Base-by-base conservation (phyloP, 73 alveolate species). In the Paramecium octaurelia region DNA sequence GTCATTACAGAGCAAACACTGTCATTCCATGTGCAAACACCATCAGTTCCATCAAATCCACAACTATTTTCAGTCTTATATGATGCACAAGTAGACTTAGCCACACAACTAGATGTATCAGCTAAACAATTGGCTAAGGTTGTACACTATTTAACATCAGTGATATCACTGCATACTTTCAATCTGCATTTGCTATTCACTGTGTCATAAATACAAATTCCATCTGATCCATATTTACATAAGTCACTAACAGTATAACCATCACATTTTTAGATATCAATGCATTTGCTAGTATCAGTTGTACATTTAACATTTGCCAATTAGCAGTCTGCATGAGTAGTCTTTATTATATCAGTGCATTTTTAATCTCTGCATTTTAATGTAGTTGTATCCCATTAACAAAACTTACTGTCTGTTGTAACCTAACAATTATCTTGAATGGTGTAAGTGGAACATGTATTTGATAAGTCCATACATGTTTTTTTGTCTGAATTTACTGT, bases 31-130 rank as follows among this genome's bases (percentile, higher is more conserved):
- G 75, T 48, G 46, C 91, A 80, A 43, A 80, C 48, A 16, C 91
- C 91, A 80, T 80, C 91, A 10, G 91, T 80, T 24, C 91, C 91
- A 24, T 48, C 91, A 43, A 31, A 31, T 44, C 23, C 75, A 48
- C 91, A 80, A 80, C 76, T 44, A 44, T 21, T 80, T 8, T 44
- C 36, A 3, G 70, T 46, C 20, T 21, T 80, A 44, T 80, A 80
- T 21, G 27, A 21, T n/a, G 77, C 8, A 43, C 76, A 80, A 2
- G 44, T 27, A 18, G 27, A 16, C 6, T 80, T 10, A 16, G 70
- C 2, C 8, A 42, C 73, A 23, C 91, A 80, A 40, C 14, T 42
- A n/a, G 38, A 24, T 11, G 29, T 42, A 80, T 27, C 50, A 4
- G 76, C 70, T 18, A 43, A 34, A 80, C 76, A 80, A 2, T 42